These are phyloP conservation scores for Xylaria sp. DNA, from an alignment of 2,329 filamentous ascomycete species.

Conservation along the genomic window DNA sequence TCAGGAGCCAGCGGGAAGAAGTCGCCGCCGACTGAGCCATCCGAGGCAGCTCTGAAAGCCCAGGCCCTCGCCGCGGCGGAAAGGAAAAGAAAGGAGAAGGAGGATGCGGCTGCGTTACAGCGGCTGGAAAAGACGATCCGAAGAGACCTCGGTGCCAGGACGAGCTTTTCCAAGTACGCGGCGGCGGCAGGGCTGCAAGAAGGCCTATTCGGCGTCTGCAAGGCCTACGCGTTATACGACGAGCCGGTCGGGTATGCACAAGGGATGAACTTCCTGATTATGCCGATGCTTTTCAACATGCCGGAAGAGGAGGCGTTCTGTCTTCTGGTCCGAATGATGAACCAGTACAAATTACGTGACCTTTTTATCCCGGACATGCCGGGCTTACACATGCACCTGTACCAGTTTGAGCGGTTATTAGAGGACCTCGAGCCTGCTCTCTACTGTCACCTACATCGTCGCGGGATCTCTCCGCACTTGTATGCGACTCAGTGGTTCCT, in stretches of 20 bases:
- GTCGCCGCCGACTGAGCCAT: constrained; percentile 63
- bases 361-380: constrained; percentile 97
- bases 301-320: constrained; percentile 97
- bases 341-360: constrained; percentile 89
- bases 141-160: constrained; percentile 86
- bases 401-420: constrained; percentile 90
- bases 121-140: constrained; percentile 92
- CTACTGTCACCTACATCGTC: constrained; percentile 89
- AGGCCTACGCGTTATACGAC: constrained; percentile 95
- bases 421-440: constrained; percentile 93
- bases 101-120: constrained; percentile 71
- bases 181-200: constrained; percentile 90
- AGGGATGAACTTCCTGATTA: constrained; percentile 97
- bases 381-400: constrained; percentile 87
- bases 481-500: constrained; percentile 99
- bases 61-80: constrained; percentile 67
- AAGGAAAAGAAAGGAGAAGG: constrained; percentile 77
- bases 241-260: constrained; percentile 95
- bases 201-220: constrained; percentile 91
- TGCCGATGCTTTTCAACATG: constrained; percentile 98
- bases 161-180: constrained; percentile 95
- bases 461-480: constrained; percentile 84
- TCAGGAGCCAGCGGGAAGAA: constrained; percentile 62
- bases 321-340: constrained; percentile 91
- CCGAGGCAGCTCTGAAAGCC: constrained; percentile 66